Percentiles rank a stretch among this genome's conserved stretches.
Evolutionary conservation across 2,329 filamentous ascomycete species (phyloP).

Genomic region (Botrytis cinerea): DNA sequence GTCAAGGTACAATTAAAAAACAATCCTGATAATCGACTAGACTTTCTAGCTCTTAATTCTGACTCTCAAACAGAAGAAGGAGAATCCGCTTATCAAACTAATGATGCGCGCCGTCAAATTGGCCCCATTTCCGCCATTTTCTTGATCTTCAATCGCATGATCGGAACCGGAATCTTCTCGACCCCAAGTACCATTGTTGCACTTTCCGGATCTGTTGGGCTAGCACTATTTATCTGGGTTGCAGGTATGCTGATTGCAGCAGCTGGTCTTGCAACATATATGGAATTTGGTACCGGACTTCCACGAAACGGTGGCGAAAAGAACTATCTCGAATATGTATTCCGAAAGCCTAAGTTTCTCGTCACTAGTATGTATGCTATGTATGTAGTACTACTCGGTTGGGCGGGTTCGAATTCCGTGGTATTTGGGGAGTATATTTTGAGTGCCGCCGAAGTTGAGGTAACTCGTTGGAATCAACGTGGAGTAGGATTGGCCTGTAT

Average conservation of each 20-base stretch:
- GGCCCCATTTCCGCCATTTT: slow-evolving; percentile 57
- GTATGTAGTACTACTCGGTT: slow-evolving; percentile 64
- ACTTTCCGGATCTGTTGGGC: slow-evolving; percentile 61
- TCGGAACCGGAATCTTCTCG: slow-evolving; percentile 68
- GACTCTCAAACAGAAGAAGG: slow-evolving; percentile 11
- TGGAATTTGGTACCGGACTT: slow-evolving; percentile 66
- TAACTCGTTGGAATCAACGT: slow-evolving; percentile 67
- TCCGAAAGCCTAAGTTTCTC: slow-evolving; percentile 60
- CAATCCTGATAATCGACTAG: background rate
- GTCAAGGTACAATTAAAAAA: slow-evolving; percentile 12
- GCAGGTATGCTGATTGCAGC: slow-evolving; percentile 61
- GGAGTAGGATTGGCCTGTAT: slow-evolving; percentile 67
- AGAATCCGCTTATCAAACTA: slow-evolving; percentile 21
- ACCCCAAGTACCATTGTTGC: slow-evolving; percentile 60
- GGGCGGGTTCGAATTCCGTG: slow-evolving; percentile 67
- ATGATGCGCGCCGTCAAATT: slow-evolving; percentile 50
- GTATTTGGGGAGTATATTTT: slow-evolving; percentile 72
- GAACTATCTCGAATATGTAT: slow-evolving; percentile 68
- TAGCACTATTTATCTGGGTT: slow-evolving; percentile 65
- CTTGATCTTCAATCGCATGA: slow-evolving; percentile 65
- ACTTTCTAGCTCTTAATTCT: background rate
- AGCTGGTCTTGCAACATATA: slow-evolving; percentile 63
- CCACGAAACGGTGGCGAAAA: slow-evolving; percentile 67
- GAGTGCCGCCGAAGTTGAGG: slow-evolving; percentile 62
- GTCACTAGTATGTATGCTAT: slow-evolving; percentile 61